Evolutionary conservation across 306 rosid species (phyloP), one percentile per base, ranked within the genome.

Genomic region (Heteromeles arbutifolia): DNA sequence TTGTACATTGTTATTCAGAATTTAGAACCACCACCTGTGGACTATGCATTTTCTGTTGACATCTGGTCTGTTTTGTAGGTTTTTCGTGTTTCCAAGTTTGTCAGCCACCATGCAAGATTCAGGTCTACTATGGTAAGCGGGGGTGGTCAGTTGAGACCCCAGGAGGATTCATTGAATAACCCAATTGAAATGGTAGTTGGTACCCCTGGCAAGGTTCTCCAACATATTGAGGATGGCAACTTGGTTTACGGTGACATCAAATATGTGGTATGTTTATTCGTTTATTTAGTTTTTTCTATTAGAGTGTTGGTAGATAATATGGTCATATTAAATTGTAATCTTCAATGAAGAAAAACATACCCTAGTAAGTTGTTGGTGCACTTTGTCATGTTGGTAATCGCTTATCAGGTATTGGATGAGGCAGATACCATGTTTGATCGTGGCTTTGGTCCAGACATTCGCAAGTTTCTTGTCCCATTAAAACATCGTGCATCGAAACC

Each of bases 351-450:
- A 50, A 54, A 14, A 7, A 26, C 17, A 19, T 44, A 57, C 57
- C 71, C 41, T 53, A 41, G 69, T 58, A 13, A 34, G 45, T 70
- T 54, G 67, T 26, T 57, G 41, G 63, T 83, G 18, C 53, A 41
- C 29, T 74, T 81, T 13, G 48, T 77, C 80, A 74, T 13, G 21
- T 54, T 69, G 62, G 31, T 73, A 63, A 77, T 77, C 73, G 45
- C 53, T 79, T 81, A 67, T 79, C 75, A 95, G 99, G 97, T 95
- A 65, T 85, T 95, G 81, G 99, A 95, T 77, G 99, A 95, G 87
- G 99, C 97, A 31, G 97, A 95, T 85, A 92, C 97, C 29, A 95
- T 92, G 99, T 95, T 95, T 85, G 99, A 95, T 88, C 91, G 86
- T 67, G 99, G 97, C 48, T 92, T 95, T 90, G 97, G 97, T 75